phyloP scores from a whole-genome alignment of 208 protist species.

The Acanthamoeba rhysodes region DNA sequence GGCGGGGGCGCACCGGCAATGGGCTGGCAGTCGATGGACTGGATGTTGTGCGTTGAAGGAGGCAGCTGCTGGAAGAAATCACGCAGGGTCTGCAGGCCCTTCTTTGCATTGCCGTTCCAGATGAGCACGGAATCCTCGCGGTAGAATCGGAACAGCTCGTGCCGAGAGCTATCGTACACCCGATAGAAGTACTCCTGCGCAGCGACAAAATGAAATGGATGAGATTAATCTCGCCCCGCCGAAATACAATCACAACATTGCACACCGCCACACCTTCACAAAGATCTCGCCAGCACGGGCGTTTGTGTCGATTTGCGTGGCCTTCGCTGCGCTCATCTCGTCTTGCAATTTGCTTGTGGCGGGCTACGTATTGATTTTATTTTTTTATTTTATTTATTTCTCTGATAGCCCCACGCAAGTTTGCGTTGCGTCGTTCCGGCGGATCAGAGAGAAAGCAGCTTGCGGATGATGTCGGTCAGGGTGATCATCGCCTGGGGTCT shows the following conservation, averaged over 20 bases:
- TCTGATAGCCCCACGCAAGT: no score
- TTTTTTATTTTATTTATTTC: no score
- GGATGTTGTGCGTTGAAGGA: slow-evolving; percentile 48
- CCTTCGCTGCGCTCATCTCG: background rate
- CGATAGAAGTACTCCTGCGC: slow-evolving; percentile 48
- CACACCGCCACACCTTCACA: background rate
- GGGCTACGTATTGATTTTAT: background rate
- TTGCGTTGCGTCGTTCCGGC: no score
- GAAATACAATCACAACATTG: background rate
- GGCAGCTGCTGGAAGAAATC: slow-evolving; percentile 71
- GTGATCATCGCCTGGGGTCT: slow-evolving; percentile 43
- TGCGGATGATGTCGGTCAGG: slow-evolving; percentile 58
- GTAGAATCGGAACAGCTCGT: slow-evolving; percentile 70
- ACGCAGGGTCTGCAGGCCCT: slow-evolving; percentile 25
- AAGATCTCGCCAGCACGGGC: slow-evolving; percentile 56
- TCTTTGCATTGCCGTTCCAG: slow-evolving; percentile 66
- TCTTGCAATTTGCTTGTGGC: background rate
- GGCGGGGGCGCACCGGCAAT: background rate
- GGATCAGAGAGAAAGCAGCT: background rate
- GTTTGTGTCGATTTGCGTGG: slow-evolving; percentile 5
- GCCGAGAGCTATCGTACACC: slow-evolving; percentile 48
- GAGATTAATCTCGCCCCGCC: background rate
- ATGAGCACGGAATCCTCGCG: slow-evolving; percentile 38
- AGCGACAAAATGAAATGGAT: background rate
- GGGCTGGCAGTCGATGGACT: slow-evolving; percentile 61